Conservation (phyloP, 2,329 filamentous ascomycete species). For the Trichophyton benhamiae region DNA sequence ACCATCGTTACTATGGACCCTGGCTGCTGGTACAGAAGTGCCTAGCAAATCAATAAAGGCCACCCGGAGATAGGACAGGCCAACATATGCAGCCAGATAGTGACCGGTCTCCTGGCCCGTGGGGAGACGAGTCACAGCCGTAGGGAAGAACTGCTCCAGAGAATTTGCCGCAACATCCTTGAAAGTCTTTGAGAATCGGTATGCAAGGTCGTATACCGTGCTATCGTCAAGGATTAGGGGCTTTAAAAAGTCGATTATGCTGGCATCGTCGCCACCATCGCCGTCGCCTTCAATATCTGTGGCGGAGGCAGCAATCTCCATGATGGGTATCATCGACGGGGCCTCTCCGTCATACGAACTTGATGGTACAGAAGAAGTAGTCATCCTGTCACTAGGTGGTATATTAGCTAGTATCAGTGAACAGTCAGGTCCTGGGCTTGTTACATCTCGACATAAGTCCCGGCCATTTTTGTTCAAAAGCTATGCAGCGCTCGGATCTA, state of each 20-base stretch:
- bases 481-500: neutral
- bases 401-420: neutral
- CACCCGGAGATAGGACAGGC: conserved; percentile 40
- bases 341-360: neutral
- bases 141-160: conserved; percentile 31
- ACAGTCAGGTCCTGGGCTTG: neutral
- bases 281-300: neutral
- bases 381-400: neutral
- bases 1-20: neutral
- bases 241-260: neutral
- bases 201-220: conserved; percentile 26
- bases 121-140: conserved; percentile 29
- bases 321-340: neutral
- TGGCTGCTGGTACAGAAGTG: neutral
- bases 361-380: neutral
- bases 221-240: conserved; percentile 3
- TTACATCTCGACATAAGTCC: neutral
- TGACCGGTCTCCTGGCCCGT: conserved; percentile 40
- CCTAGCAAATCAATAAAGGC: conserved; percentile 40
- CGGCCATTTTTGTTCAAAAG: neutral
- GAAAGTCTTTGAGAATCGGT: conserved; percentile 26
- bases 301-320: neutral
- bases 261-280: neutral
- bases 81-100: conserved; percentile 42
- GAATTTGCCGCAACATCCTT: conserved; percentile 26